These are phyloP conservation scores for Melanogaster broomeanus DNA, from an alignment of 768 basidiomycete species.

Conservation along the genomic window DNA sequence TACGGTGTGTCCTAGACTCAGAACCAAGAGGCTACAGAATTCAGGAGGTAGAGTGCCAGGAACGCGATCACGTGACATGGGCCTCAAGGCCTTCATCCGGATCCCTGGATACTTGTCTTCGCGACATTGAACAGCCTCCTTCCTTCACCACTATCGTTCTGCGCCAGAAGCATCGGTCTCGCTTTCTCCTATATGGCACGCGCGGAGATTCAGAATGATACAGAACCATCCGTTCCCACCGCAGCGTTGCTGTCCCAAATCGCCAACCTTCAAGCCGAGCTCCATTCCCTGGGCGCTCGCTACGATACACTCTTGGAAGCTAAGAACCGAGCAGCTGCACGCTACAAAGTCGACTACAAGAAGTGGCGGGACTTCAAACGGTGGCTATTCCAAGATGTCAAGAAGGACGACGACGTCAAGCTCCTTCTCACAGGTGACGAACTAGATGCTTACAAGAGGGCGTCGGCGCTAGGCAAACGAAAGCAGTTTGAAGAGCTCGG, in stretches of 20 bases:
- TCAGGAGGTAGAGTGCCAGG: no score
- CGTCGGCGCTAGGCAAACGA: slow-evolving; percentile 28
- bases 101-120: no score
- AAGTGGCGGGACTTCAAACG: slow-evolving; percentile 49
- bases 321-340: slow-evolving; percentile 45
- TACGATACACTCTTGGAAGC: slow-evolving; percentile 48
- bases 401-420: slow-evolving; percentile 28
- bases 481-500: slow-evolving; percentile 24
- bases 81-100: not conserved
- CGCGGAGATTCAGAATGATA: not conserved
- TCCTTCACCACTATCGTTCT: not conserved
- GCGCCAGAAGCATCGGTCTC: no score
- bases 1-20: no score
- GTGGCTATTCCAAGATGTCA: slow-evolving; percentile 43
- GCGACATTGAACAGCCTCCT: not conserved
- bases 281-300: slow-evolving; percentile 37
- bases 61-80: slow-evolving; percentile 28
- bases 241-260: slow-evolving; percentile 14
- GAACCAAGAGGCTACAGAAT: no score
- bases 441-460: slow-evolving; percentile 23
- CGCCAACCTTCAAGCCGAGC: slow-evolving; percentile 28
- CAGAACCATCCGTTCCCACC: slow-evolving; percentile 5
- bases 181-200: not conserved
- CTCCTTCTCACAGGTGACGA: slow-evolving; percentile 30
- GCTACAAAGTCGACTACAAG: slow-evolving; percentile 54